Evolutionary conservation across 371 early-diverging fungal species (phyloP), one percentile per base, ranked within the genome.

Genomic region (Rhizopus delemar): DNA sequence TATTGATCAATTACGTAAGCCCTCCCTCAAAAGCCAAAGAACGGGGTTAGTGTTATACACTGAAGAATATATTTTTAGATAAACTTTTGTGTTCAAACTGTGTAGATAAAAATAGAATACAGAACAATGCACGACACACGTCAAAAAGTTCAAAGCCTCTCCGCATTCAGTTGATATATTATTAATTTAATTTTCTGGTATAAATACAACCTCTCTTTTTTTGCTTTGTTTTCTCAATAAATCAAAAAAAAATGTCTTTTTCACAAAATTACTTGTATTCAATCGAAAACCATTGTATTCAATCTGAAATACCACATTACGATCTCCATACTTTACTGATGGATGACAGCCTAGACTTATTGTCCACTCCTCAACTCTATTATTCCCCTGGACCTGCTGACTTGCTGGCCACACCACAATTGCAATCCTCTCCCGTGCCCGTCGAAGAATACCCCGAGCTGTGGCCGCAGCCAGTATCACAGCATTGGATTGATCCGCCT

Each of bases 401-500:
- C 39, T 38, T 38, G 13, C 13, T 8, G 8, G 39, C 39, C 39
- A 38, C 39, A 38, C 8, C 39, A 38, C 13, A 8, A 22, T 22
- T 22, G 22, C 22, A 22, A 22, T 22, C 0, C 2, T 22, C 22
- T 2, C 22, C 22, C 2, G 22, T 22, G 2, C 22, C 22, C 22
- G 22, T 2, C 22, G 22, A 45, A 45, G 46, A 45, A n/a, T 16
- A 45, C 8, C 54, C 38, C 32, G 28, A 54, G 6, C 28, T 41
- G 13, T 32, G 28, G 28, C 54, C 38, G n/a, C 41, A 38, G 6
- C 5, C 46, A 6, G 8, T 22, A 8, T 13, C 46, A 45, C 46
- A 45, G n/a, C 46, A 45, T 7, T 45, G 46, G 46, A 2, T 45
- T 13, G 46, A 45, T 45, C 46, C 46, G 22, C 46, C 46, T 45